Base-by-base conservation (phyloP, 2,329 filamentous ascomycete genomes). In the Polychaeton citri region DNA sequence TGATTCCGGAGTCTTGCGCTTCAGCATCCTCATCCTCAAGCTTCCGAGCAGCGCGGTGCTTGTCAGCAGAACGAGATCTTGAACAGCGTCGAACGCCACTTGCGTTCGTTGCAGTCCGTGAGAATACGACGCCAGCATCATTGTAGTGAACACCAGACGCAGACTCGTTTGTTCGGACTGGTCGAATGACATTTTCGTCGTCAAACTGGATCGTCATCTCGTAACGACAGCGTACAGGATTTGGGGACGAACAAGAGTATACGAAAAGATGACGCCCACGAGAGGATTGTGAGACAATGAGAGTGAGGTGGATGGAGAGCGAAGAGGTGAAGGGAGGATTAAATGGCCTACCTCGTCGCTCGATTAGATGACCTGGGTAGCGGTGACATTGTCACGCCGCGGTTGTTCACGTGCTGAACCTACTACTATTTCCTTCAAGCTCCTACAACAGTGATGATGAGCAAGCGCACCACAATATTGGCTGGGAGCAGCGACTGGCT, bases 1-100 rank as follows among this genome's bases (percentile, higher is more conserved):
- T 33, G 3, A 53, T 38, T 10, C 46, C 49, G 10, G 48, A 46
- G 15, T 28, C 24, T 4, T 12, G 12, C 33, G 52, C 45, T 17
- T 48, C 44, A 20, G 34, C 38, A 18, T 43, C 38, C 16, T 46
- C 41, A 6, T 39, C 44, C 30, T 47, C 43, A 15, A 34, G 42
- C 3, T 30, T 38, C 12, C 19, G 33, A 5, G 17, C 15, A 6
- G n/a, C 24, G 16, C 15, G 6, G 15, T 21, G 19, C 6, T n/a
- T 19, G 19, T 38, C 37, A 13, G 40, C 10, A 8, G 41, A 45
- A 26, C 24, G 33, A 16, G 21, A 26, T 32, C 3, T 30, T 33
- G 10, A 19, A 30, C 24, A 21, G 17, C 16, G 33, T 31, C 16
- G 32, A 28, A 15, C 16, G 15, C 32, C 33, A 21, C 19, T 38